Evolutionary conservation across 306 rosid genomes (phyloP), one percentile per base, ranked within the genome.

Genomic region (Luffa acutangula): DNA sequence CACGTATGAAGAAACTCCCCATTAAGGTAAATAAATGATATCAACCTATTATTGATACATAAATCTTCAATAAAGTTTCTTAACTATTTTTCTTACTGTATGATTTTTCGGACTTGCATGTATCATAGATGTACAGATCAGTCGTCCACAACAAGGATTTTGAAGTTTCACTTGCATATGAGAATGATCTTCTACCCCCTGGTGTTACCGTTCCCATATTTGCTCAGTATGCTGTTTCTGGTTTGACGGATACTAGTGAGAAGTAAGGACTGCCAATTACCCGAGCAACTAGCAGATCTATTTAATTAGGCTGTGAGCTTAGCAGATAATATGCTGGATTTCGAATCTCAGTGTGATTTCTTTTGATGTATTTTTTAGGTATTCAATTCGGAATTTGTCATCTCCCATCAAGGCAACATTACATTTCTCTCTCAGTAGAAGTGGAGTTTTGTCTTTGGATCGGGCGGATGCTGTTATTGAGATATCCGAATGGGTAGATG

Each of bases 381-480:
- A 95, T 86, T 90, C 91, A 20, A 87, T 97, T 39, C 85, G 96
- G 84, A 95, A 95, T 78, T 80, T 93, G 89, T 91, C 99, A 0
- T 80, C 97, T 41, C 99, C 99, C 79, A 88, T 95, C 52, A 95
- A 95, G 88, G 87, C 97, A 78, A 95, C 82, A 84, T 80, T 93
- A 80, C 97, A 95, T 82, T 93, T 93, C 86, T 90, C 97, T 84
- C 88, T 95, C 79, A 92, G 97, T 83, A 89, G 96, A 87, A 93
- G 99, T 89, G 99, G 97, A 85, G 82, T 93, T 82, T 83, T 95
- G 80, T 91, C 96, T 82, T 86, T 95, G 82, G 99, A 95, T 77
- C 89, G 97, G 82, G 97, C 97, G 67, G 99, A 93, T 81, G 97
- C 99, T 77, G 89, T 93, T 75, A 79, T 95, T 75, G 99, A 95